Evolutionary conservation across 2,329 filamentous ascomycete genomes (phyloP).

Genomic region (Lasiodiplodia hormozganensis): DNA sequence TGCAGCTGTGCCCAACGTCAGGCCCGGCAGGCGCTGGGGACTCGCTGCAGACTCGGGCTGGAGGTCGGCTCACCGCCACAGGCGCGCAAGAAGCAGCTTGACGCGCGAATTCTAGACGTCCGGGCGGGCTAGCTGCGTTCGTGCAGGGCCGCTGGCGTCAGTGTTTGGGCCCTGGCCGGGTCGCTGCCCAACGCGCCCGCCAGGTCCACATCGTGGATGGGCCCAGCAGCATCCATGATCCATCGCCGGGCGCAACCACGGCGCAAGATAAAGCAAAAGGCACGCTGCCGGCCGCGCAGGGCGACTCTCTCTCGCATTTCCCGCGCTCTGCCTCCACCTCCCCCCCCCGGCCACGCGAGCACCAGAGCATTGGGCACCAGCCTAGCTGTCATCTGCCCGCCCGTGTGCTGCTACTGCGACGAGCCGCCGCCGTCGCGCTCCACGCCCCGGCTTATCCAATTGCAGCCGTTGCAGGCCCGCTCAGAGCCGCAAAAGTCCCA

Average conservation of each 20-base stretch:
- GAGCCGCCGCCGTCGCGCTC: constrained; percentile 22
- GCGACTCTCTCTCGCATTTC: constrained; percentile 10
- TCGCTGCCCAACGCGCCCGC: constrained; percentile 27
- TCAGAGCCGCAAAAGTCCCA: constrained; percentile 25
- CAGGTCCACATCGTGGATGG: constrained; percentile 26
- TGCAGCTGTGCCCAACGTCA: constrained; percentile 27
- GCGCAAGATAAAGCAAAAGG: constrained; percentile 26
- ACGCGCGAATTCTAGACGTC: constrained; percentile 23
- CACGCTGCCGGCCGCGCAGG: constrained; percentile 15
- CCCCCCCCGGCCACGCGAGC: background rate
- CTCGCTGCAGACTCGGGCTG: constrained; percentile 3
- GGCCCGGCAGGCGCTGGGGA: background rate
- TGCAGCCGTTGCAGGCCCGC: constrained; percentile 24
- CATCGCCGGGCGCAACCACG: constrained; percentile 9
- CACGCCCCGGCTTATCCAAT: constrained; percentile 19
- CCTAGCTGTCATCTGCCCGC: constrained; percentile 24
- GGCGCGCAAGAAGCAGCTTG: constrained; percentile 10
- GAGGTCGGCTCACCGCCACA: constrained; percentile 21
- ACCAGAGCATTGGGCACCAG: constrained; percentile 17
- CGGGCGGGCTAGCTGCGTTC: constrained; percentile 20
- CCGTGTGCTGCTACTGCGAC: constrained; percentile 19
- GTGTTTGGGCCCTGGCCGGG: constrained; percentile 21
- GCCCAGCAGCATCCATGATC: constrained; percentile 26
- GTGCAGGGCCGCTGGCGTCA: constrained; percentile 27
- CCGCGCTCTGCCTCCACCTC: background rate